A percentile compares a stretch with the other conserved stretches of the same genome.
Conservation (phyloP, 1,284 basidiomycete species). For the Moesziomyces antarcticus region DNA sequence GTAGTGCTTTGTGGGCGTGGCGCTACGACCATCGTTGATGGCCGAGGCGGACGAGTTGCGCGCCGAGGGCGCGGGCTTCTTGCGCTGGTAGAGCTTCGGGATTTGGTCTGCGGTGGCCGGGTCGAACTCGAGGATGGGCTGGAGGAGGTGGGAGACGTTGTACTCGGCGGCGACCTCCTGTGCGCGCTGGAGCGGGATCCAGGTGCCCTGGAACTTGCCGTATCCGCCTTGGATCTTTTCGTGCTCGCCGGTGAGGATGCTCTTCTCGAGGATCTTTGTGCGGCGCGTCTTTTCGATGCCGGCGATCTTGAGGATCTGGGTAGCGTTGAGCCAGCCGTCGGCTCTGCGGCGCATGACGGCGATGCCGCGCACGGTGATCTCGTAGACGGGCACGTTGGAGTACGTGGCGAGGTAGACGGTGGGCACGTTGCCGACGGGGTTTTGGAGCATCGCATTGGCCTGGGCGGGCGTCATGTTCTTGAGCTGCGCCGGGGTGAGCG, state of each 20-base stretch:
- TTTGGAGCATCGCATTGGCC: slow-evolving; percentile 49
- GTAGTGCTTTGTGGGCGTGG: slow-evolving; percentile 28
- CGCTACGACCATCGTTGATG: slow-evolving; percentile 29
- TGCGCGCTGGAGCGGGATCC: slow-evolving; percentile 71
- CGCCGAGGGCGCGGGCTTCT: slow-evolving; percentile 41
- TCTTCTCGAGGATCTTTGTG: slow-evolving; percentile 97
- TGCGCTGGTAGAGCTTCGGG: slow-evolving; percentile 52
- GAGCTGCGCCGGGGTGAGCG: slow-evolving; percentile 40
- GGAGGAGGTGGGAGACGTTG: slow-evolving; percentile 65
- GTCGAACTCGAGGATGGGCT: slow-evolving; percentile 65
- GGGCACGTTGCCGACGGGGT: slow-evolving; percentile 45
- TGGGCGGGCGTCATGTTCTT: slow-evolving; percentile 51
- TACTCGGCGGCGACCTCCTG: slow-evolving; percentile 64
- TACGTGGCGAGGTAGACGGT: slow-evolving; percentile 68
- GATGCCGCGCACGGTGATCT: slow-evolving; percentile 83
- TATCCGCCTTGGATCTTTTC: slow-evolving; percentile 99
- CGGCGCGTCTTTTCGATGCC: slow-evolving; percentile 96
- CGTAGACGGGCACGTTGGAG: slow-evolving; percentile 70
- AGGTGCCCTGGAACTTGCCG: slow-evolving; percentile 99
- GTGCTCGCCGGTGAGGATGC: slow-evolving; percentile 93
- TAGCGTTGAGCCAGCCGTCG: slow-evolving; percentile 93
- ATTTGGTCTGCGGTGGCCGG: slow-evolving; percentile 58
- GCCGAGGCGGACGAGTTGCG: slow-evolving; percentile 54
- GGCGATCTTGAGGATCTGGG: slow-evolving; percentile 98
- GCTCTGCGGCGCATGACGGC: slow-evolving; percentile 95